Evolutionary conservation across 805 yeast species (phyloP).

Genomic region (Kuraishia piskuri): DNA sequence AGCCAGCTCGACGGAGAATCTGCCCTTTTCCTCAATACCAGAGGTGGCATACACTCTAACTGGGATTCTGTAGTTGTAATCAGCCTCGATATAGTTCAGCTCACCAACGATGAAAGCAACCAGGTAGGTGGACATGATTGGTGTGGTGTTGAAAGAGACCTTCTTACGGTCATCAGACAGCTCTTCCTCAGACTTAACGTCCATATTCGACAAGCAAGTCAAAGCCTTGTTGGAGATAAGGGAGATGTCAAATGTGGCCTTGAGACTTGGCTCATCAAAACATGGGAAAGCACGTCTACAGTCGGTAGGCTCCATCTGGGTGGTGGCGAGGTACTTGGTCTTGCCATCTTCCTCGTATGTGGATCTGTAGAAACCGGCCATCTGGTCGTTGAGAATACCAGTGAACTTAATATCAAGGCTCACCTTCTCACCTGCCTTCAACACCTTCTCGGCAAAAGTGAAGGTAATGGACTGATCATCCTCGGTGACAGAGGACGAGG

Average conservation of each 20-base stretch:
- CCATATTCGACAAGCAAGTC: slow-evolving; percentile 66
- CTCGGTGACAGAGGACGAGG: slow-evolving; percentile 17
- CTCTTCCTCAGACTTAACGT: slow-evolving; percentile 40
- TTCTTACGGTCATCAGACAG: slow-evolving; percentile 39
- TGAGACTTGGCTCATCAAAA: slow-evolving; percentile 76
- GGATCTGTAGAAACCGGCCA: slow-evolving; percentile 80
- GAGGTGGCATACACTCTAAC: slow-evolving; percentile 77
- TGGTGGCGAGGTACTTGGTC: slow-evolving; percentile 67
- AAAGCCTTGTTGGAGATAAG: slow-evolving; percentile 47
- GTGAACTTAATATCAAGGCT: slow-evolving; percentile 41
- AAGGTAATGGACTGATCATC: slow-evolving; percentile 34
- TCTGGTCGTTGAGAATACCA: slow-evolving; percentile 64
- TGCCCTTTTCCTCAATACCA: slow-evolving; percentile 64
- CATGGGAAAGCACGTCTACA: slow-evolving; percentile 85
- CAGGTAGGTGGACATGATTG: slow-evolving; percentile 77
- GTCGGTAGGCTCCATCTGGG: slow-evolving; percentile 84
- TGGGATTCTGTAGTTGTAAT: slow-evolving; percentile 53
- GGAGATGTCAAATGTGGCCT: slow-evolving; percentile 62
- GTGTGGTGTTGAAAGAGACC: slow-evolving; percentile 65
- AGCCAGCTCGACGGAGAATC: slow-evolving; percentile 65
- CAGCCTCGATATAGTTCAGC: slow-evolving; percentile 56
- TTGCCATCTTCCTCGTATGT: slow-evolving; percentile 53
- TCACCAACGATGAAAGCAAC: slow-evolving; percentile 82
- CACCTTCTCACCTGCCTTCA: slow-evolving; percentile 29
- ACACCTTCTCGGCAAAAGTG: slow-evolving; percentile 24